Evolutionary conservation across 495 filamentous ascomycete species (phyloP).

Genomic region (Lasiosphaeria ovina): DNA sequence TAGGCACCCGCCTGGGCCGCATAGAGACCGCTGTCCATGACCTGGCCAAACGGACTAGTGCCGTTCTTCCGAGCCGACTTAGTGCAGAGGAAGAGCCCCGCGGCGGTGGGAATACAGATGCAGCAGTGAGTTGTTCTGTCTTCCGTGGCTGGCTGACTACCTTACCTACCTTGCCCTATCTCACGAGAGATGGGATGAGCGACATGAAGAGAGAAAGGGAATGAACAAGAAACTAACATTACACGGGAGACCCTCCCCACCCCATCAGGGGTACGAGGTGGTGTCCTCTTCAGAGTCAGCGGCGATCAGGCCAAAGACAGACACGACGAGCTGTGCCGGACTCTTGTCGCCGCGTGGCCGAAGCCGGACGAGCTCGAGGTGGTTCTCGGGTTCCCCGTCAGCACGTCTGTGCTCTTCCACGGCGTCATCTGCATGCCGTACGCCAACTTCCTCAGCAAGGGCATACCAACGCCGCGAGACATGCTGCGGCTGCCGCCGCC

Average conservation of each 20-base stretch:
- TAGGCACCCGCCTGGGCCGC: conserved; percentile 25
- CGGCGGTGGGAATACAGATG: too few relatives aligned
- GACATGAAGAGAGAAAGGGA: too few relatives aligned
- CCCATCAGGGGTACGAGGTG: too few relatives aligned
- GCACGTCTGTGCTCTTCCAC: background rate
- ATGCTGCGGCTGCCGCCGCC: conserved; percentile 37
- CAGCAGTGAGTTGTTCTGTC: too few relatives aligned
- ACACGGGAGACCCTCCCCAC: too few relatives aligned
- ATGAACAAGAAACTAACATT: too few relatives aligned
- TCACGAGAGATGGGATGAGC: too few relatives aligned
- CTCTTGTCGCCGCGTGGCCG: conserved; percentile 10
- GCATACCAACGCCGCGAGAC: background rate
- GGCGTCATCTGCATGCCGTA: background rate
- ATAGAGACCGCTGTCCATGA: conserved; percentile 32
- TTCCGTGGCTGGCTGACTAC: too few relatives aligned
- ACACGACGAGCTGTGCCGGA: conserved; percentile 1
- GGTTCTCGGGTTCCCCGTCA: background rate
- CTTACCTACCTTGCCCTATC: too few relatives aligned
- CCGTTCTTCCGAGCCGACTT: too few relatives aligned
- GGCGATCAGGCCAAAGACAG: background rate
- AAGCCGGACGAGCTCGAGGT: background rate
- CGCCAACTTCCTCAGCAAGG: background rate
- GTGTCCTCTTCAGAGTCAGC: too few relatives aligned
- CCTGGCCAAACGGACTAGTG: conserved; percentile 13
- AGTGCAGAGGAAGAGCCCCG: too few relatives aligned